These are phyloP conservation scores for Auricularia sp. DNA, from an alignment of 768 basidiomycete species.

Conservation along the genomic window DNA sequence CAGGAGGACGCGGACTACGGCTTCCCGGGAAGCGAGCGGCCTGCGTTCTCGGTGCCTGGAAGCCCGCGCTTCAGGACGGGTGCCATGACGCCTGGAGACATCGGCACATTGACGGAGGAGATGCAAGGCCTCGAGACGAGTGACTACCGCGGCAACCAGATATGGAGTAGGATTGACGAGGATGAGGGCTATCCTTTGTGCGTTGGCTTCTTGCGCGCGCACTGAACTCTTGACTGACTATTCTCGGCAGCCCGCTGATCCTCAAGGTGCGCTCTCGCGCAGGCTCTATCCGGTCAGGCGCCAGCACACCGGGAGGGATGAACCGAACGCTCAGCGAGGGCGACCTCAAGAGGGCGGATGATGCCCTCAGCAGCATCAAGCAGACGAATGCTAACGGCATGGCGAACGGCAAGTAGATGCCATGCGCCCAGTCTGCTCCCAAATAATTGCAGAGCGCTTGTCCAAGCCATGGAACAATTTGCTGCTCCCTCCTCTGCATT, in stretches of 20 bases:
- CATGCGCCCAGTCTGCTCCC: background rate
- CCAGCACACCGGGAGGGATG: slow-evolving; percentile 84
- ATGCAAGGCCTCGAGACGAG: slow-evolving; percentile 85
- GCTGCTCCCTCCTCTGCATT: too few species aligned
- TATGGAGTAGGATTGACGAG: slow-evolving; percentile 67
- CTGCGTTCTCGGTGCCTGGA: slow-evolving; percentile 71
- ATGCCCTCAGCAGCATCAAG: slow-evolving; percentile 44
- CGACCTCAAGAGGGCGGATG: slow-evolving; percentile 81
- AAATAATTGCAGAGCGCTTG: background rate
- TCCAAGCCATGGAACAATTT: background rate
- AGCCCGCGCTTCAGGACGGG: slow-evolving; percentile 78
- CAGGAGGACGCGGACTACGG: slow-evolving; percentile 48
- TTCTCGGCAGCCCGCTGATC: slow-evolving; percentile 57
- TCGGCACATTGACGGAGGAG: slow-evolving; percentile 86
- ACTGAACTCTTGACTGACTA: slow-evolving; percentile 9
- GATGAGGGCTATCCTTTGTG: slow-evolving; percentile 88
- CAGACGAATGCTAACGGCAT: slow-evolving; percentile 13
- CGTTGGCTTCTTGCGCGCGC: slow-evolving; percentile 23
- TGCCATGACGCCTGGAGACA: slow-evolving; percentile 84
- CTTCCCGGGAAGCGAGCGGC: slow-evolving; percentile 49
- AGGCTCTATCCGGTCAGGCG: slow-evolving; percentile 61
- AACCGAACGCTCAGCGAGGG: slow-evolving; percentile 74
- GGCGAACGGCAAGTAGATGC: background rate
- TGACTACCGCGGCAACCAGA: slow-evolving; percentile 62
- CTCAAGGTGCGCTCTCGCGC: slow-evolving; percentile 83